phyloP scores from a whole-genome alignment of 495 filamentous ascomycete species.

The Xylaria intraflava region DNA sequence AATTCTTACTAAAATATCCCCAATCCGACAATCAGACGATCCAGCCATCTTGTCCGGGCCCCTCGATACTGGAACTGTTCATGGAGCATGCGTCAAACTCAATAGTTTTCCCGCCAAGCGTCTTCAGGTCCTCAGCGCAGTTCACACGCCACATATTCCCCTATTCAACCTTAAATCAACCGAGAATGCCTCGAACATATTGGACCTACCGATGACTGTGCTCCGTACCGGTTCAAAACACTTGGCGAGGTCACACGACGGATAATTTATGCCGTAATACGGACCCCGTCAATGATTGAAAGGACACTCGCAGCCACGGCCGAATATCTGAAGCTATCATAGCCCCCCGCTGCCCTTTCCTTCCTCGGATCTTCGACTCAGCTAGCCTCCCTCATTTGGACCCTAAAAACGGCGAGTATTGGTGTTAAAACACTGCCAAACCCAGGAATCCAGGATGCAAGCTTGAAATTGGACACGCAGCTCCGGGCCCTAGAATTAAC shows the following conservation, averaged over 20 bases:
- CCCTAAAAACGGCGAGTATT: neutral
- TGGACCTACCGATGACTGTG: conserved; percentile 9
- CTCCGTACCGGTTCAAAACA: conserved; percentile 1
- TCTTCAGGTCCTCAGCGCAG: conserved; percentile 10
- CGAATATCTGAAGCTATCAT: neutral
- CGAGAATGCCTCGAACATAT: conserved; percentile 5
- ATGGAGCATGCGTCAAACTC: neutral
- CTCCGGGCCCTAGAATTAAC: conserved; percentile 47
- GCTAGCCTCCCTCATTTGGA: neutral
- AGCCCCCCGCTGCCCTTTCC: neutral
- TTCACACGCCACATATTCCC: conserved; percentile 11
- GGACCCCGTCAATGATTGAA: conserved; percentile 5
- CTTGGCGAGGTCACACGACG: conserved; percentile 10
- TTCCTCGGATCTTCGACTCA: conserved; percentile 9
- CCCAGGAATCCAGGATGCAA: neutral
- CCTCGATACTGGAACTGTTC: conserved; percentile 5
- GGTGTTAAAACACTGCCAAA: neutral
- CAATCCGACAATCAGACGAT: conserved; percentile 6
- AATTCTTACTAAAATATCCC: neutral
- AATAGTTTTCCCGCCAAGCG: neutral
- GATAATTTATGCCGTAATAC: conserved; percentile 1
- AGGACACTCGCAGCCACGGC: conserved; percentile 5
- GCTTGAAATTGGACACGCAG: conserved; percentile 27
- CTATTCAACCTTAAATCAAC: conserved; percentile 6
- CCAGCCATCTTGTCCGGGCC: conserved; percentile 2